A percentile compares a stretch with the other conserved stretches of the same genome.
Evolutionary conservation across 768 basidiomycete genomes (phyloP).

Genomic region (Daedalea quercina): DNA sequence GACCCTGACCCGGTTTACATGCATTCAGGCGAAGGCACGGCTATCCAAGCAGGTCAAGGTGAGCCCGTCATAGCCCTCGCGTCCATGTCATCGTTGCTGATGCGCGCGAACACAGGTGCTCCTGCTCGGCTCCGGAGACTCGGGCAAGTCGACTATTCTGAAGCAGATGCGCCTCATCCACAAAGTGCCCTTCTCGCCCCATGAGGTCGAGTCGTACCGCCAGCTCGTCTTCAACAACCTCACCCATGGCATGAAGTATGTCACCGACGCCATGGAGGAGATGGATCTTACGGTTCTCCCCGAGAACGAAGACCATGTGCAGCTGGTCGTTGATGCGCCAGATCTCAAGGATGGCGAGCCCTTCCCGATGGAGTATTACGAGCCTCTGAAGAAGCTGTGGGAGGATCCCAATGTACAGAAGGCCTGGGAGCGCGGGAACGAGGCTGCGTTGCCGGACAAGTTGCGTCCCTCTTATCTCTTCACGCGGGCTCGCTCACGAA

Average conservation of each 20-base stretch:
- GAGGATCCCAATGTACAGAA: conserved; percentile 64
- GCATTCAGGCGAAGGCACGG: conserved; percentile 61
- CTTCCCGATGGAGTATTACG: conserved; percentile 63
- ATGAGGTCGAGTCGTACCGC: conserved; percentile 84
- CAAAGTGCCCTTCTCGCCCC: conserved; percentile 69
- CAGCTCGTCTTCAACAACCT: conserved; percentile 93
- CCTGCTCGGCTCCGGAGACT: conserved; percentile 88
- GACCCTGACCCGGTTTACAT: not conserved
- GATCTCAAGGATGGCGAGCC: conserved; percentile 78
- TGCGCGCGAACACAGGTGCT: conserved; percentile 52
- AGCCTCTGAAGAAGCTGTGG: conserved; percentile 72
- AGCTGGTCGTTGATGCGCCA: conserved; percentile 56
- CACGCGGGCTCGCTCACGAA: conserved; percentile 6
- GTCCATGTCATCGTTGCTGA: not conserved
- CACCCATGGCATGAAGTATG: conserved; percentile 73
- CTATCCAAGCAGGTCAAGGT: conserved; percentile 76
- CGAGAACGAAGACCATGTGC: conserved; percentile 49
- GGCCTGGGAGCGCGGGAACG: conserved; percentile 80
- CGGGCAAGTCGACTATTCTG: conserved; percentile 88
- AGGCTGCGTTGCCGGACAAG: conserved; percentile 91
- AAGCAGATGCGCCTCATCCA: conserved; percentile 99
- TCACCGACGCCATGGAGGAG: conserved; percentile 86
- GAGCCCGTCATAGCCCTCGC: conserved; percentile 56
- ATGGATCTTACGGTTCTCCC: conserved; percentile 72
- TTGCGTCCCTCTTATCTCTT: conserved; percentile 26